Conservation (phyloP, 108 stramenopile species). For the Schizochytrium sp. region DNA sequence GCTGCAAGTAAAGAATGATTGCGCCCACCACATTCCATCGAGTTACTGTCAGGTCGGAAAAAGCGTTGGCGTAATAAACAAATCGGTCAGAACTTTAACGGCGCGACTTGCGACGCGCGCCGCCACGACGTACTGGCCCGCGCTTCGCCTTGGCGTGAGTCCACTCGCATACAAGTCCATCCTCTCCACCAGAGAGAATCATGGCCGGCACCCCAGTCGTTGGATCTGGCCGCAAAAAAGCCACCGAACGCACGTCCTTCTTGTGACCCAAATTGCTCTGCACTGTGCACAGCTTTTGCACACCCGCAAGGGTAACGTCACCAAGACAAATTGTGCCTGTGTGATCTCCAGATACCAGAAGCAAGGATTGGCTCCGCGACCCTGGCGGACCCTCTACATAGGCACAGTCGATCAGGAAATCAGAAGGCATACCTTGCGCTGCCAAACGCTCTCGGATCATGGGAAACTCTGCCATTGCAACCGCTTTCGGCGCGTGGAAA, state of each 20-base stretch:
- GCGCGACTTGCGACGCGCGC: not conserved
- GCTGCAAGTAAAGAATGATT: no score
- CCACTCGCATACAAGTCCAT: not conserved
- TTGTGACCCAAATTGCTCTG: not conserved
- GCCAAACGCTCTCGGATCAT: not conserved
- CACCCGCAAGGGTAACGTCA: not conserved
- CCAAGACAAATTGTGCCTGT: not conserved
- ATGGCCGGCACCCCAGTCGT: not conserved
- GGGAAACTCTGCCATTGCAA: not conserved
- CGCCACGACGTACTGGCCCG: not conserved
- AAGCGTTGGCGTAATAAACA: not conserved
- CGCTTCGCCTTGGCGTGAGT: not conserved
- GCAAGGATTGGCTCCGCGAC: not conserved
- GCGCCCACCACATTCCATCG: no score
- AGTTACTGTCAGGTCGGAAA: not conserved
- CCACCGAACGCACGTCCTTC: not conserved
- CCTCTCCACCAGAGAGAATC: not conserved
- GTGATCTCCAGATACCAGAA: not conserved
- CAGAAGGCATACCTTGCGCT: not conserved
- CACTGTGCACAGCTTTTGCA: not conserved
- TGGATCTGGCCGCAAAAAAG: not conserved
- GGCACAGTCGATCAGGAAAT: not conserved
- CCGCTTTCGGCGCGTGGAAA: not conserved
- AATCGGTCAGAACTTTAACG: not conserved
- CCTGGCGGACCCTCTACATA: not conserved